Conservation (phyloP, 2,329 filamentous ascomycete species). For the Colletotrichum somersetense region DNA sequence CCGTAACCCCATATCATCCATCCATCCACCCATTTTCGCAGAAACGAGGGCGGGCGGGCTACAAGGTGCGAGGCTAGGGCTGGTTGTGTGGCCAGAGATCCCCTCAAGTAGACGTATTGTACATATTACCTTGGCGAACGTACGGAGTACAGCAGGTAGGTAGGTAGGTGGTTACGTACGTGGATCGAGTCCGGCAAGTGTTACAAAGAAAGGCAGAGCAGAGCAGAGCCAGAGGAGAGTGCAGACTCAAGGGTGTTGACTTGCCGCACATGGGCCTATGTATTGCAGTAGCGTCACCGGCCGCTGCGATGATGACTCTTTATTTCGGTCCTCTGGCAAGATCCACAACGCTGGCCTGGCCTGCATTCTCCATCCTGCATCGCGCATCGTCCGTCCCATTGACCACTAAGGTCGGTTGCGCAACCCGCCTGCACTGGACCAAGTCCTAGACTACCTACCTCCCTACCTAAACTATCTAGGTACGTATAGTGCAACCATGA, state of each 20-base stretch:
- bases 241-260: conserved; percentile 15
- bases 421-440: conserved; percentile 7
- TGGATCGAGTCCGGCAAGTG: background rate
- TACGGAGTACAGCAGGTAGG: background rate
- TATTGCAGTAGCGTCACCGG: conserved; percentile 12
- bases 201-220: background rate
- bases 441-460: background rate
- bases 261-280: conserved; percentile 10
- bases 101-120: background rate
- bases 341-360: background rate
- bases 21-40: conserved; percentile 12
- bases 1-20: background rate
- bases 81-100: conserved; percentile 18
- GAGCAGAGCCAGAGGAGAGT: conserved; percentile 2
- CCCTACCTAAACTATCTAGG: no score
- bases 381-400: conserved; percentile 27
- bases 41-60: background rate
- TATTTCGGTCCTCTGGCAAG: background rate
- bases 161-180: background rate
- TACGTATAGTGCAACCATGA: background rate
- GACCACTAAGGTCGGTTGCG: conserved; percentile 35
- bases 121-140: background rate
- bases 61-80: conserved; percentile 17
- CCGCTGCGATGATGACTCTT: conserved; percentile 33
- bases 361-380: conserved; percentile 13